These are phyloP conservation scores for Magnusiomyces suaveolens DNA, from an alignment of 1,139 yeast genomes.

Conservation along the genomic window DNA sequence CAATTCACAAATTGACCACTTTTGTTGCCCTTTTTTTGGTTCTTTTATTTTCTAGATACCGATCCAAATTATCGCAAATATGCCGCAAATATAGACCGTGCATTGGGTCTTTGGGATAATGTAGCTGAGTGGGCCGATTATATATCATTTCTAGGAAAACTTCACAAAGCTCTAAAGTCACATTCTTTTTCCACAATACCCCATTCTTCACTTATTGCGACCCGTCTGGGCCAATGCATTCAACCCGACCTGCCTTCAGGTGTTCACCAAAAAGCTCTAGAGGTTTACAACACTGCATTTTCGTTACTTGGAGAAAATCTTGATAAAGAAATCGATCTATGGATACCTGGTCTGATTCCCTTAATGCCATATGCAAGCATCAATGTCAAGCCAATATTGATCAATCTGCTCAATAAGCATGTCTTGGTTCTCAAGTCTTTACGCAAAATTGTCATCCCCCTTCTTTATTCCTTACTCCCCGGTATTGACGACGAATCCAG, in stretches of 20 bases:
- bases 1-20: not conserved
- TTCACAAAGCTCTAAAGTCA: slow-evolving; percentile 56
- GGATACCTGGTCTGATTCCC: slow-evolving; percentile 89
- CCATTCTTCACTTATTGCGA: slow-evolving; percentile 34
- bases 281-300: slow-evolving; percentile 64
- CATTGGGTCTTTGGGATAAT: slow-evolving; percentile 68
- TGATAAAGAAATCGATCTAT: slow-evolving; percentile 35
- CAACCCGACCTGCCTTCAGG: slow-evolving; percentile 83
- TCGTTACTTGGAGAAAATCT: slow-evolving; percentile 41
- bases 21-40: not conserved
- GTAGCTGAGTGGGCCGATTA: slow-evolving; percentile 98
- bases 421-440: slow-evolving; percentile 49
- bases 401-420: slow-evolving; percentile 49
- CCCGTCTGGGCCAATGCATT: slow-evolving; percentile 47
- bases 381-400: slow-evolving; percentile 68
- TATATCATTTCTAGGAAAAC: slow-evolving; percentile 72
- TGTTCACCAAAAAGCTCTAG: slow-evolving; percentile 82
- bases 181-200: slow-evolving; percentile 41
- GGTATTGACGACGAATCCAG: slow-evolving; percentile 89
- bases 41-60: slow-evolving; percentile 2
- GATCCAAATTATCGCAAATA: slow-evolving; percentile 60
- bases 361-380: slow-evolving; percentile 80
- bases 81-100: slow-evolving; percentile 57
- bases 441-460: slow-evolving; percentile 51
- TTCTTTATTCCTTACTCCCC: slow-evolving; percentile 65